Base-by-base conservation (phyloP, 2,329 filamentous ascomycete genomes). In the Whalleya microplaca region DNA sequence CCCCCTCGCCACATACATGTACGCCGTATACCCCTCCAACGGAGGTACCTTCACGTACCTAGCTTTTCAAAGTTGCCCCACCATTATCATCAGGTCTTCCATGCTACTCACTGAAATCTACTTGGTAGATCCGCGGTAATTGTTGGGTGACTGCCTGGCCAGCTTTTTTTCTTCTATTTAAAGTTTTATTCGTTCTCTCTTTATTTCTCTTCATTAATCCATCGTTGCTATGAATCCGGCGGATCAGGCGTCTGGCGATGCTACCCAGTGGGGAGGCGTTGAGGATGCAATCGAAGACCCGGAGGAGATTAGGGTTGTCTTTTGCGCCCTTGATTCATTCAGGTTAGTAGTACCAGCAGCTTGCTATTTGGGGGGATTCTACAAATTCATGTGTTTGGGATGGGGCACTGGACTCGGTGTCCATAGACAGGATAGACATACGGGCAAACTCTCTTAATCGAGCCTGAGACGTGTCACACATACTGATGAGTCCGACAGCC, bases 281-380 rank as follows among this genome's bases (percentile, higher is more conserved):
- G 86, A 87, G 62, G 84, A 88, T 55, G 83, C 84, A 16, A 80
- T 89, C 47, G 78, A 84, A 9, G 92, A 97, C 66, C 85, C 87
- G 0, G 92, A 96, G 62, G 94, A 99, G 75, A 80, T 86, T 47
- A 82, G 82, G 59, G 92, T 96, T 47, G 82, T 98, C 9, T 91
- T 90, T 72, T 87, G 86, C 48, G 88, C 92, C 2, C 76, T 98
- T 51, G 92, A 96, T 76, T 97, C 94, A 10, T 98, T 95, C 74
- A 83, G 88, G 92, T 96, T 80, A 75, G 88, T 82, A 40, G 88
- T 82, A 40, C 40, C 21, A 51, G 19, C 47, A 45, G 40, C 41
- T 41, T 48, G 37, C 27, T 48, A 21, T 50, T 42, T 43, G 21
- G 20, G 55, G 43, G 20, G 54, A 43, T 56, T 52, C 42, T 53